These are phyloP conservation scores for Tubosaeta sp. DNA, from an alignment of 768 basidiomycete genomes.

Conservation along the genomic window DNA sequence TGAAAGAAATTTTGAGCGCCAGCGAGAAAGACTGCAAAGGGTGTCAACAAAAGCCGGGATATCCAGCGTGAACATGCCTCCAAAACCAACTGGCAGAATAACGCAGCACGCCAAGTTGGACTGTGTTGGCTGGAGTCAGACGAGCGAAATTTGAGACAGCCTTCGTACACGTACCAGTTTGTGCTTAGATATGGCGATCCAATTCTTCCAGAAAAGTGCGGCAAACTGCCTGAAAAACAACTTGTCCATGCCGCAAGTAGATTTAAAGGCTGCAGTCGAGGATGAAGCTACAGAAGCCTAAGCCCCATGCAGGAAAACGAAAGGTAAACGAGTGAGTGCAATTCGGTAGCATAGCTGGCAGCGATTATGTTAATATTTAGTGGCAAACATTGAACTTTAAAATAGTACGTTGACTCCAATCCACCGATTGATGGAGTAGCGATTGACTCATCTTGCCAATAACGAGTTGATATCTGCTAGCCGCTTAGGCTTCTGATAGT, in stretches of 20 bases:
- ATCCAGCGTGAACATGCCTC: conserved; percentile 22
- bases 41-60: neutral
- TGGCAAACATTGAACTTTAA: no score
- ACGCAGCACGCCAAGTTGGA: conserved; percentile 60
- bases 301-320: neutral
- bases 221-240: conserved; percentile 61
- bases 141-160: neutral
- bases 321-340: neutral
- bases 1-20: conserved; percentile 57
- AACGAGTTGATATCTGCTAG: no score
- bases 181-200: conserved; percentile 66
- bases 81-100: conserved; percentile 60
- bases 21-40: conserved; percentile 48
- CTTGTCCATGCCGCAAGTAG: conserved; percentile 15
- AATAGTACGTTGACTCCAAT: no score
- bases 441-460: no score
- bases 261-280: neutral
- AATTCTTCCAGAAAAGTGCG: conserved; percentile 67
- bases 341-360: no score
- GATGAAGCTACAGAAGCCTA: neutral
- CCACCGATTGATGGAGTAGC: no score
- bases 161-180: conserved; percentile 45
- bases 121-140: conserved; percentile 30
- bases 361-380: no score
- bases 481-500: no score